Evolutionary conservation across 345 rosid species (phyloP).

Genomic region (Rhizophora apiculata): DNA sequence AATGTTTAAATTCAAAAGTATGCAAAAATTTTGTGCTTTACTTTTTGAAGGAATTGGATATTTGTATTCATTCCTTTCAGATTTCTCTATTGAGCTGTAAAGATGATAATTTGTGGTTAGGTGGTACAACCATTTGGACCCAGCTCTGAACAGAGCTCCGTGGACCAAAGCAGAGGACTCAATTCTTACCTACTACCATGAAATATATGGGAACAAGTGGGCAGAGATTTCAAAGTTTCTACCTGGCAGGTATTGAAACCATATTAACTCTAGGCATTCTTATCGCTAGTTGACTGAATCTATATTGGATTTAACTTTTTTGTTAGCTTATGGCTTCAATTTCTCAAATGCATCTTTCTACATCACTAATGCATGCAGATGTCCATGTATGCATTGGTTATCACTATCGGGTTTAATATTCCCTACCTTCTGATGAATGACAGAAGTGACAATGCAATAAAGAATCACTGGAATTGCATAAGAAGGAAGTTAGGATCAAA

Average conservation of each 20-base stretch:
- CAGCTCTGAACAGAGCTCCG: conserved; percentile 16
- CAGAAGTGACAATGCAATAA: conserved; percentile 30
- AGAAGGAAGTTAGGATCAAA: conserved; percentile 12
- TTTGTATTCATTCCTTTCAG: not conserved
- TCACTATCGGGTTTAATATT: not conserved
- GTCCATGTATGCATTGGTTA: not conserved
- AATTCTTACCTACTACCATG: conserved; percentile 24
- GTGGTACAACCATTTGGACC: conserved; percentile 33
- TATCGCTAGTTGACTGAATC: not conserved
- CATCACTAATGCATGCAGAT: not conserved
- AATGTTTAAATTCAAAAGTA: too few relatives aligned
- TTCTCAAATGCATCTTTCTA: not conserved
- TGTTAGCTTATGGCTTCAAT: not conserved
- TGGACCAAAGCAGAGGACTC: conserved; percentile 30
- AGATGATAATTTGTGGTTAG: conserved; percentile 8
- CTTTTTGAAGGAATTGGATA: too few relatives aligned
- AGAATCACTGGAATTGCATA: conserved; percentile 32
- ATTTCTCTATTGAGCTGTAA: not conserved
- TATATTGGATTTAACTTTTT: not conserved
- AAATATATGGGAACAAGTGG: conserved; percentile 31
- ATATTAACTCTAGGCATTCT: not conserved
- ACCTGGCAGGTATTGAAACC: conserved; percentile 23
- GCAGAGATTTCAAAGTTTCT: conserved; percentile 23
- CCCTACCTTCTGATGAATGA: conserved; percentile 2
- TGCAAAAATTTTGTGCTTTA: too few relatives aligned